Percentiles rank a stretch among this genome's conserved stretches.
Evolutionary conservation across 805 yeast genomes (phyloP).

Genomic region (Zygotorulaspora chibaensis): DNA sequence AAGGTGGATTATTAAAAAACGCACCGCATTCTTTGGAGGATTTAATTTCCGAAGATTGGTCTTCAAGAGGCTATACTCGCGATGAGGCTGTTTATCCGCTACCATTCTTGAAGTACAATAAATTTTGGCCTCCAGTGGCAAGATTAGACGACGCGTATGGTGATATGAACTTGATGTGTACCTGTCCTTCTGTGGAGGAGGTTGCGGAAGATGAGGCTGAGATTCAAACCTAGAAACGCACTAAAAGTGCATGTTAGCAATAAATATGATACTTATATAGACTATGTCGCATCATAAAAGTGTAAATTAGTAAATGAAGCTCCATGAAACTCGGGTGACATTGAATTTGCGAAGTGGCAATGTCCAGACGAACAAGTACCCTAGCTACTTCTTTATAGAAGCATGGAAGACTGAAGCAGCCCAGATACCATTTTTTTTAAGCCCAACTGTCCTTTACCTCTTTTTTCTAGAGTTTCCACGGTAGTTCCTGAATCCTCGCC

Average conservation of each 20-base stretch:
- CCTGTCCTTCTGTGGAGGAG: slow-evolving; percentile 85
- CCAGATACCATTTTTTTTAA: too few relatives aligned
- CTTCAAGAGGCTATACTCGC: slow-evolving; percentile 77
- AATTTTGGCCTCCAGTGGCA: slow-evolving; percentile 94
- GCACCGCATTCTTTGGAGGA: slow-evolving; percentile 91
- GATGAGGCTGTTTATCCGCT: slow-evolving; percentile 93
- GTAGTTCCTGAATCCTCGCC: slow-evolving; percentile 9
- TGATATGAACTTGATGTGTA: slow-evolving; percentile 86
- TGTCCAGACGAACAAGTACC: too few relatives aligned
- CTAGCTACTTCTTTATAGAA: too few relatives aligned
- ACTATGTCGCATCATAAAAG: too few relatives aligned
- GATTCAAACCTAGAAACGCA: neutral
- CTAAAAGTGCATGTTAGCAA: too few relatives aligned
- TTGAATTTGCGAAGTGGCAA: too few relatives aligned
- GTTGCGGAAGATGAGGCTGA: slow-evolving; percentile 39
- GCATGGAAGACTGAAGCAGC: too few relatives aligned
- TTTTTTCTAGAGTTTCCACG: slow-evolving; percentile 6
- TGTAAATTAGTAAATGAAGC: too few relatives aligned
- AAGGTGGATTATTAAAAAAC: slow-evolving; percentile 71
- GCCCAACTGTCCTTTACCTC: neutral
- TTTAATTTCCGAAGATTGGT: slow-evolving; percentile 73
- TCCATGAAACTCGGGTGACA: too few relatives aligned
- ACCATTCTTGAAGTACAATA: slow-evolving; percentile 62
- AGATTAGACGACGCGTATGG: slow-evolving; percentile 94
- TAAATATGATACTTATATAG: too few relatives aligned